These are phyloP conservation scores for Fusarium austroafricanum DNA, from an alignment of 2,329 filamentous ascomycete genomes.

Conservation along the genomic window DNA sequence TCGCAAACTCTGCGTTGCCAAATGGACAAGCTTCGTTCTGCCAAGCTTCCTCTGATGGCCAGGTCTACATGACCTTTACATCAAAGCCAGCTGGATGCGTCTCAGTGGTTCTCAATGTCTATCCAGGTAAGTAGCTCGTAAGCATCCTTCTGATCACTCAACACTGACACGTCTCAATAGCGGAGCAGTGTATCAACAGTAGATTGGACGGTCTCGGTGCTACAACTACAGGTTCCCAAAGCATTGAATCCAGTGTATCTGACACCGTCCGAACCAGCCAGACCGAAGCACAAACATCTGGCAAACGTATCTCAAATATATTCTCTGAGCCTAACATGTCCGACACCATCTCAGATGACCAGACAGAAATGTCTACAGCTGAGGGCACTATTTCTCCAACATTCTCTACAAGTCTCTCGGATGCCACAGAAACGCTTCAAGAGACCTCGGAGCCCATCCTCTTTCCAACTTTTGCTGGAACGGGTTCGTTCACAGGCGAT, in stretches of 20 bases:
- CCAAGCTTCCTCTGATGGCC: neutral
- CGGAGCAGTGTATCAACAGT: neutral
- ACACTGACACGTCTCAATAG: neutral
- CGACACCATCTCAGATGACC: too few relatives aligned
- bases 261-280: too few relatives aligned
- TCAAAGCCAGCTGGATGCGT: neutral
- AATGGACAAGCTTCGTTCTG: constrained; percentile 2
- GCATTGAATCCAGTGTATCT: too few relatives aligned
- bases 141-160: fast-evolving
- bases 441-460: too few relatives aligned
- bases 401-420: neutral
- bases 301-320: too few relatives aligned
- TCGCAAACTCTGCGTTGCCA: neutral
- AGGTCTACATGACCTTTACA: constrained; percentile 3
- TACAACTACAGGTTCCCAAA: neutral
- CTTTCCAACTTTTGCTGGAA: too few relatives aligned
- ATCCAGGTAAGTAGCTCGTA: neutral
- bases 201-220: neutral
- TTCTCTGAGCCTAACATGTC: too few relatives aligned
- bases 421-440: too few relatives aligned
- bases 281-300: too few relatives aligned
- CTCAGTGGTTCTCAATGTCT: neutral
- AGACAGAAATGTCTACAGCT: too few relatives aligned
- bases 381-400: too few relatives aligned
- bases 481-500: too few relatives aligned